These are phyloP conservation scores for Apiotrichum gracile DNA, from an alignment of 1,284 basidiomycete species.

Conservation along the genomic window DNA sequence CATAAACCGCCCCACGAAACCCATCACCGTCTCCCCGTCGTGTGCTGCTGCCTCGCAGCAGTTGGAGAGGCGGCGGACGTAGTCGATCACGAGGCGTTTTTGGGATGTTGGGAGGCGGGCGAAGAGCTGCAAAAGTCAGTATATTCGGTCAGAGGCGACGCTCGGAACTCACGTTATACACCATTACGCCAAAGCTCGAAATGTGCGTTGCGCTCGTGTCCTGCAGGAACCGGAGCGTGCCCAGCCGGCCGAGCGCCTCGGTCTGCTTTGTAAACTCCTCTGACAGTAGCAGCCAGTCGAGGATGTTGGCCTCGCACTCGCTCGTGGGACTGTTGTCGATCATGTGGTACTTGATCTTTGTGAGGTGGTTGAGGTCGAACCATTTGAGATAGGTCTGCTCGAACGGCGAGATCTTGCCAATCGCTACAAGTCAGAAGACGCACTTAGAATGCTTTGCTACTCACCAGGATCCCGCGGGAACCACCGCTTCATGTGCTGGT, in stretches of 20 bases:
- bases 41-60: slow-evolving; percentile 9
- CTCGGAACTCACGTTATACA: slow-evolving; percentile 13
- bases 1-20: slow-evolving; percentile 17
- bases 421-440: not conserved
- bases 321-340: slow-evolving; percentile 6
- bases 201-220: slow-evolving; percentile 19
- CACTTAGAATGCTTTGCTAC: not conserved
- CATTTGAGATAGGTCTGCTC: slow-evolving; percentile 16
- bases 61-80: slow-evolving; percentile 8
- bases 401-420: slow-evolving; percentile 3
- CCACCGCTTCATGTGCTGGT: slow-evolving; percentile 15
- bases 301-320: slow-evolving; percentile 2
- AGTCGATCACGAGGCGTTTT: slow-evolving; percentile 1
- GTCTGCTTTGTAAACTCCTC: slow-evolving; percentile 14
- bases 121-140: slow-evolving; percentile 7
- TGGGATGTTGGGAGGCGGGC: slow-evolving; percentile 2
- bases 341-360: slow-evolving; percentile 16
- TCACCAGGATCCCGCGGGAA: slow-evolving; percentile 9
- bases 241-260: slow-evolving; percentile 6
- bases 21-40: slow-evolving; percentile 9
- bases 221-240: slow-evolving; percentile 15
- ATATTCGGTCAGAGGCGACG: not conserved
- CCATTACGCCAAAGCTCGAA: slow-evolving; percentile 13
- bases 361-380: slow-evolving; percentile 17
- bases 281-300: slow-evolving; percentile 16